These are phyloP conservation scores for Davidsoniella neocaledoniae DNA, from an alignment of 2,329 filamentous ascomycete genomes.

Conservation along the genomic window DNA sequence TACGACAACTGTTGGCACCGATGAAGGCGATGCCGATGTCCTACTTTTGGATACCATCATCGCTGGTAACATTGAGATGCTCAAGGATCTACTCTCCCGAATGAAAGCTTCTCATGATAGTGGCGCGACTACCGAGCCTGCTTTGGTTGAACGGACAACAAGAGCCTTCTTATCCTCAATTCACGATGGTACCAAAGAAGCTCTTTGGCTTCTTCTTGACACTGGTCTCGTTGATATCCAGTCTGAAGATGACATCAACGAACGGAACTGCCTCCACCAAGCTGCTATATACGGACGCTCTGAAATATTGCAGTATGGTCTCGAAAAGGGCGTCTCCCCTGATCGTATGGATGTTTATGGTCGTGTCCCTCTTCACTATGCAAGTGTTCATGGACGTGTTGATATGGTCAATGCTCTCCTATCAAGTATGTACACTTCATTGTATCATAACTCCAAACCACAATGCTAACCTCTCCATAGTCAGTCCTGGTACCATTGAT, in stretches of 20 bases:
- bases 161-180: constrained; percentile 81
- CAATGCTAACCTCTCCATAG: constrained; percentile 20
- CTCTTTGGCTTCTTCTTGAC: constrained; percentile 59
- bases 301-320: constrained; percentile 58
- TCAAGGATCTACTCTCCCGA: constrained; percentile 67
- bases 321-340: constrained; percentile 61
- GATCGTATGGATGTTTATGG: constrained; percentile 83
- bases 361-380: constrained; percentile 83
- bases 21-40: constrained; percentile 79
- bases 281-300: constrained; percentile 84
- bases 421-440: constrained; percentile 28
- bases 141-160: constrained; percentile 60
- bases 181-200: constrained; percentile 63
- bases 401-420: constrained; percentile 67
- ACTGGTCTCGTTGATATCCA: constrained; percentile 77
- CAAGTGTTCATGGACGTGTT: constrained; percentile 81
- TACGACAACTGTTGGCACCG: constrained; percentile 51
- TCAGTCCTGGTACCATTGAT: constrained; percentile 61
- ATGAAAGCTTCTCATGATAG: constrained; percentile 41
- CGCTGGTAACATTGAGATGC: constrained; percentile 56
- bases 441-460: constrained; percentile 11
- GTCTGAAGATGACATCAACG: constrained; percentile 93
- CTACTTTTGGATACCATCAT: constrained; percentile 78
- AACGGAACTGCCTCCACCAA: constrained; percentile 89
- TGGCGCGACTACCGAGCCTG: constrained; percentile 34